Evolutionary conservation across 2,329 filamentous ascomycete species (phyloP).

Genomic region (Colletotrichum gloeosporioides): DNA sequence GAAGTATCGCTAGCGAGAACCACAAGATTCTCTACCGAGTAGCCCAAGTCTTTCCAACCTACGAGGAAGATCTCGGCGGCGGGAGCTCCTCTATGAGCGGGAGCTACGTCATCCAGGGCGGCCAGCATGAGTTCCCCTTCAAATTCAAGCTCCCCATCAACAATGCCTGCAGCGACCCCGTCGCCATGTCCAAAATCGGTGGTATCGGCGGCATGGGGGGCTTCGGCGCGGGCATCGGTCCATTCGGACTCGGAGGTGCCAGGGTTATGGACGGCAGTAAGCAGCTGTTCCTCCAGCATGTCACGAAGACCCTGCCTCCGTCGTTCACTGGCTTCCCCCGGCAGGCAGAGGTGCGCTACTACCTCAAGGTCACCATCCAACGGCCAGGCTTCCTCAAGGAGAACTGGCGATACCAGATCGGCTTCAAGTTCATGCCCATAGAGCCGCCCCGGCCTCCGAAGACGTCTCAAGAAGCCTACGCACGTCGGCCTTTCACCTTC

Average conservation of each 20-base stretch:
- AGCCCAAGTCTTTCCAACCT: constrained; percentile 73
- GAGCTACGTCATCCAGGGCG: constrained; percentile 67
- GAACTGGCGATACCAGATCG: constrained; percentile 74
- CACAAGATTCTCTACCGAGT: constrained; percentile 80
- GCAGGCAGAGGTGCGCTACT: constrained; percentile 91
- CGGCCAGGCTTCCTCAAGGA: constrained; percentile 89
- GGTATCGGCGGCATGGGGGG: constrained; percentile 61
- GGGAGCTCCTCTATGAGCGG: constrained; percentile 43
- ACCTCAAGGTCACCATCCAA: constrained; percentile 92
- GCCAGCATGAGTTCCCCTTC: constrained; percentile 79
- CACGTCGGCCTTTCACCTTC: constrained; percentile 72
- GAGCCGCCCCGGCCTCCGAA: constrained; percentile 78
- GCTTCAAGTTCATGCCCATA: constrained; percentile 90
- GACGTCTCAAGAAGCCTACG: constrained; percentile 81
- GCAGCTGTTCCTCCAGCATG: constrained; percentile 70
- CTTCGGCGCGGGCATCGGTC: constrained; percentile 46
- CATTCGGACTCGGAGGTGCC: constrained; percentile 57
- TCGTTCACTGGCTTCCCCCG: constrained; percentile 86
- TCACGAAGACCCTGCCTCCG: constrained; percentile 86
- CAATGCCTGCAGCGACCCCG: constrained; percentile 68
- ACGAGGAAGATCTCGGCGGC: constrained; percentile 45
- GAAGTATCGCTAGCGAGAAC: constrained; percentile 58
- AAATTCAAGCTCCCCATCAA: constrained; percentile 80
- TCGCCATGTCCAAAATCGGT: constrained; percentile 58
- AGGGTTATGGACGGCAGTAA: constrained; percentile 68